phyloP scores from a whole-genome alignment of 257 asterid species.

The Echites panduratus region DNA sequence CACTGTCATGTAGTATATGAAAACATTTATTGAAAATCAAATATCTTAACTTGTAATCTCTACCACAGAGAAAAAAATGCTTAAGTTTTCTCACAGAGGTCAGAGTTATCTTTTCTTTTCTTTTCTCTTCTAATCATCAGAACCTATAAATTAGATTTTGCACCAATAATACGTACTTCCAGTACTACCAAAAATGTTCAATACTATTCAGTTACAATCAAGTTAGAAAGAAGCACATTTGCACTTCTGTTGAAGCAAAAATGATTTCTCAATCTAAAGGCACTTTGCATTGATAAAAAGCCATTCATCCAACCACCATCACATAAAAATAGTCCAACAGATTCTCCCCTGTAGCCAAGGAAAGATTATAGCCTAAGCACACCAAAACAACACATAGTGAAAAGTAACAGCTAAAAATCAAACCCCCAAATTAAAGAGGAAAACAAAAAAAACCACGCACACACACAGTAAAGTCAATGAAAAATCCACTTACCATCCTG shows the following conservation, averaged over 20 bases:
- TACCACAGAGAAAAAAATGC: neutral
- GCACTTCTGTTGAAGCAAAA: neutral
- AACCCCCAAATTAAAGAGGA: neutral
- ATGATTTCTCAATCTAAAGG: neutral
- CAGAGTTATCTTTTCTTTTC: neutral
- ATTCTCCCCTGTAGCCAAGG: neutral
- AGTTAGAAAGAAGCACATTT: neutral
- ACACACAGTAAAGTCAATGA: neutral
- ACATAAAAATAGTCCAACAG: neutral
- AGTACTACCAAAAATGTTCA: neutral
- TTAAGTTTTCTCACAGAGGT: neutral
- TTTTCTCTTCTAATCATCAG: neutral
- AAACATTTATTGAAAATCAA: neutral
- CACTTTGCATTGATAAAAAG: neutral
- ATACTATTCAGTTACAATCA: neutral
- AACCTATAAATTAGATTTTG: neutral
- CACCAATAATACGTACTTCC: neutral
- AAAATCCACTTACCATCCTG: constrained; percentile 39
- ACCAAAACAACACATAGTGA: neutral
- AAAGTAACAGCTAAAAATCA: neutral
- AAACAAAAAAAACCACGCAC: neutral
- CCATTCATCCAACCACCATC: neutral
- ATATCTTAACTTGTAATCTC: neutral
- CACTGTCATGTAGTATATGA: neutral
- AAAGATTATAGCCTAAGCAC: neutral